Evolutionary conservation across 1,284 basidiomycete species (phyloP).

Genomic region (Austropuccinia psidii): DNA sequence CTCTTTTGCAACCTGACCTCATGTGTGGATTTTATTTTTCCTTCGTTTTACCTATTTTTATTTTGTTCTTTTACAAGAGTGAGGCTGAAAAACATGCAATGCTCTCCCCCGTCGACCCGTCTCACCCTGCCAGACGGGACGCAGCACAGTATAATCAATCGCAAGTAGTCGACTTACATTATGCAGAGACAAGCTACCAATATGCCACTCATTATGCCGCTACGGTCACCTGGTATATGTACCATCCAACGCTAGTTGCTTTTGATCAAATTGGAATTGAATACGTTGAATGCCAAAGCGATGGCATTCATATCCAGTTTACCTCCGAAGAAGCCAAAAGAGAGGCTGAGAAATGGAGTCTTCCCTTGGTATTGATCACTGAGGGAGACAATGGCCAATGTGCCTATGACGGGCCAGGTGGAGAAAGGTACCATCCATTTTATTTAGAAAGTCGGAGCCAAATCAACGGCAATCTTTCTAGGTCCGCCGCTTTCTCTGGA

Average conservation of each 20-base stretch:
- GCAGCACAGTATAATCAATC: constrained; percentile 7
- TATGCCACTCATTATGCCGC: constrained; percentile 14
- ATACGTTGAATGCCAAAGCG: constrained; percentile 8
- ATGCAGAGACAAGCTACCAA: constrained; percentile 10
- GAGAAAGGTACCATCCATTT: constrained; percentile 29
- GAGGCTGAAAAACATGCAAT: not conserved
- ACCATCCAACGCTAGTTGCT: constrained; percentile 19
- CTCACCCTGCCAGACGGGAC: constrained; percentile 1
- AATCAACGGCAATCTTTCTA: not conserved
- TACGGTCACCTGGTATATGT: constrained; percentile 8
- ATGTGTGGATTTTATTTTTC: no score
- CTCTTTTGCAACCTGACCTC: no score
- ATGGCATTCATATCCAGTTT: constrained; percentile 29
- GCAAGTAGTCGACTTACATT: constrained; percentile 8
- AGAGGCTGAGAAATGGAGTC: constrained; percentile 3
- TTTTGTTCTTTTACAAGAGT: not conserved
- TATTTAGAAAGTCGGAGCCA: not conserved
- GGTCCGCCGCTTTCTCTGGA: not conserved
- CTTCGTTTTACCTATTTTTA: no score
- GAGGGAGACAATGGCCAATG: constrained; percentile 23
- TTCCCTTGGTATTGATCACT: constrained; percentile 26
- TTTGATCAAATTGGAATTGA: constrained; percentile 12
- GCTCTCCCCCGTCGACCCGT: constrained; percentile 12
- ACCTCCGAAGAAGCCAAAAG: not conserved
- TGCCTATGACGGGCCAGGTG: not conserved